Conservation (phyloP, 768 basidiomycete genomes). For the Termitomyces bulborhizus region DNA sequence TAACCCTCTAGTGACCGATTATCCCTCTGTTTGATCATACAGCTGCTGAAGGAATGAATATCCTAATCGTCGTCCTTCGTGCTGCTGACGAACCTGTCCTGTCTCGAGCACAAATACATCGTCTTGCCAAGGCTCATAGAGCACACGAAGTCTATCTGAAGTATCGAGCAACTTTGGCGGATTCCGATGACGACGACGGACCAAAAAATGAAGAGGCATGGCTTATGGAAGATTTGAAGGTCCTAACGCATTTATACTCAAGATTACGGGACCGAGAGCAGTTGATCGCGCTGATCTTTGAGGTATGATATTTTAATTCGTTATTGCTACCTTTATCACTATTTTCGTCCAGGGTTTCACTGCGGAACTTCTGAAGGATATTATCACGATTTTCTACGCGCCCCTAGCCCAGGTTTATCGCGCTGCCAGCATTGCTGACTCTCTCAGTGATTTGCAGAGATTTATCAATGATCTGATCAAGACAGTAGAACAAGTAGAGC, state of each 20-base stretch:
- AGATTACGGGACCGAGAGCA: conserved; percentile 85
- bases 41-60: conserved; percentile 66
- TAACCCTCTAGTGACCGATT: not conserved
- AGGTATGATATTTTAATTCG: conserved; percentile 42
- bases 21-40: not conserved
- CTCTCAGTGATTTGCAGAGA: conserved; percentile 82
- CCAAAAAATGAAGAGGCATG: conserved; percentile 94
- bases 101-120: conserved; percentile 71
- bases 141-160: conserved; percentile 75
- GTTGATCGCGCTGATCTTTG: conserved; percentile 89
- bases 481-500: conserved; percentile 84
- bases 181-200: conserved; percentile 92
- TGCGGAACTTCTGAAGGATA: conserved; percentile 92
- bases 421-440: conserved; percentile 95
- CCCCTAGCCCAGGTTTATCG: conserved; percentile 96
- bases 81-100: conserved; percentile 71
- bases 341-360: conserved; percentile 68
- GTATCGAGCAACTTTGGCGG: conserved; percentile 51
- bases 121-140: conserved; percentile 69
- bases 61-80: conserved; percentile 76
- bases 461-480: conserved; percentile 93
- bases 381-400: conserved; percentile 97
- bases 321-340: not conserved
- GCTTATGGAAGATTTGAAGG: conserved; percentile 87
- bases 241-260: conserved; percentile 71